Evolutionary conservation across 2,329 filamentous ascomycete species (phyloP).

Genomic region (Phialophora tarda): DNA sequence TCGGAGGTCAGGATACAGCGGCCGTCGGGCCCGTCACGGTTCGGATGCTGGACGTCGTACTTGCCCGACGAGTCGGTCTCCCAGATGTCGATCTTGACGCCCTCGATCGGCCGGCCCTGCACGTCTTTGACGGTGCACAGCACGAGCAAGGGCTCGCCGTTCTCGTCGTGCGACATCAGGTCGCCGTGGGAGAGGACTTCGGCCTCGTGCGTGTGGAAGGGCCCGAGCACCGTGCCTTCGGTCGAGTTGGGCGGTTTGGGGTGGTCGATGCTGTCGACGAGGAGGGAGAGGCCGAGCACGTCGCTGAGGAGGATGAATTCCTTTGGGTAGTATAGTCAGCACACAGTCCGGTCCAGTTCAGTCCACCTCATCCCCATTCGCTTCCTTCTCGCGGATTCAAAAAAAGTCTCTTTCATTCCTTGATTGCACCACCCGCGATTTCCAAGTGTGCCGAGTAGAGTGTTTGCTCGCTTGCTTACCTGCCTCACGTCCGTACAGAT

Average conservation of each 20-base stretch:
- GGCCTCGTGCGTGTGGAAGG: constrained; percentile 83
- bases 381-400: not conserved
- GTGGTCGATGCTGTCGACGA: constrained; percentile 83
- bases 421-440: no score
- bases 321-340: constrained; percentile 45
- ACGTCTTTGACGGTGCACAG: constrained; percentile 74
- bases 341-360: not conserved
- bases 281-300: constrained; percentile 76
- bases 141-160: constrained; percentile 72
- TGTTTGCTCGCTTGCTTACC: constrained; percentile 54
- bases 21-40: constrained; percentile 69
- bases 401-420: not conserved
- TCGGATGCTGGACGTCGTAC: constrained; percentile 79
- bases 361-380: not conserved
- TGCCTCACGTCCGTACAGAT: constrained; percentile 76
- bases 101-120: constrained; percentile 64
- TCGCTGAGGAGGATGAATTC: constrained; percentile 86
- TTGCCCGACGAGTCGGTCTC: constrained; percentile 80
- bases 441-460: no score
- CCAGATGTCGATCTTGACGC: constrained; percentile 80
- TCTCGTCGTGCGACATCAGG: constrained; percentile 69
- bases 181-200: constrained; percentile 60
- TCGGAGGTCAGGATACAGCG: constrained; percentile 74
- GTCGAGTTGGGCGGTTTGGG: constrained; percentile 73
- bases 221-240: constrained; percentile 79